These are phyloP conservation scores for Ganoderma sinense DNA, from an alignment of 1,284 basidiomycete species.

Conservation along the genomic window DNA sequence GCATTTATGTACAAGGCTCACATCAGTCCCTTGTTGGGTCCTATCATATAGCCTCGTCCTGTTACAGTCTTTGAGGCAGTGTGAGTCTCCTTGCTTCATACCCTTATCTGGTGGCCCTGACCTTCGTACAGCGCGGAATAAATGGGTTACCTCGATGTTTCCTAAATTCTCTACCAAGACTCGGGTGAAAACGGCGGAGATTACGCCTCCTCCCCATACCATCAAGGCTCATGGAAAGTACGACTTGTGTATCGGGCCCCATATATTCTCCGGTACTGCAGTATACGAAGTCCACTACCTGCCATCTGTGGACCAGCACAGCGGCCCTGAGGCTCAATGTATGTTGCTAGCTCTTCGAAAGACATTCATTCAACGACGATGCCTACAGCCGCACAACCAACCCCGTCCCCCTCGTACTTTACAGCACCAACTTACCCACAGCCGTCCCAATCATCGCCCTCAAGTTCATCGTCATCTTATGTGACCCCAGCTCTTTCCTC, in stretches of 20 bases:
- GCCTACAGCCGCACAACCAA: slow-evolving; percentile 2
- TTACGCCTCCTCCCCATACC: slow-evolving; percentile 67
- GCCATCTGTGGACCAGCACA: slow-evolving; percentile 23
- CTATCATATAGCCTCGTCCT: slow-evolving; percentile 51
- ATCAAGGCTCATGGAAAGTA: slow-evolving; percentile 69
- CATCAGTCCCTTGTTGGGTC: not conserved
- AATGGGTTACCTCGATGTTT: slow-evolving; percentile 71
- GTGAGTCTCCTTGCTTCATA: slow-evolving; percentile 46
- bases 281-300: slow-evolving; percentile 74
- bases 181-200: slow-evolving; percentile 58
- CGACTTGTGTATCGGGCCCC: slow-evolving; percentile 75
- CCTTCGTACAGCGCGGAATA: slow-evolving; percentile 61
- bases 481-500: slow-evolving; percentile 64
- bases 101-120: slow-evolving; percentile 9
- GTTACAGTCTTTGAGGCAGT: slow-evolving; percentile 71
- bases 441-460: slow-evolving; percentile 48
- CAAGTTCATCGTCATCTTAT: slow-evolving; percentile 45
- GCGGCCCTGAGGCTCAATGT: slow-evolving; percentile 11
- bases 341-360: not conserved
- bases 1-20: not conserved
- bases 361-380: not conserved
- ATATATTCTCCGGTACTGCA: slow-evolving; percentile 67
- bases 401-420: not conserved
- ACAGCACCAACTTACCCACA: slow-evolving; percentile 18
- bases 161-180: slow-evolving; percentile 74